Conservation (phyloP, 306 rosid genomes). For the Carpinus fangiana region DNA sequence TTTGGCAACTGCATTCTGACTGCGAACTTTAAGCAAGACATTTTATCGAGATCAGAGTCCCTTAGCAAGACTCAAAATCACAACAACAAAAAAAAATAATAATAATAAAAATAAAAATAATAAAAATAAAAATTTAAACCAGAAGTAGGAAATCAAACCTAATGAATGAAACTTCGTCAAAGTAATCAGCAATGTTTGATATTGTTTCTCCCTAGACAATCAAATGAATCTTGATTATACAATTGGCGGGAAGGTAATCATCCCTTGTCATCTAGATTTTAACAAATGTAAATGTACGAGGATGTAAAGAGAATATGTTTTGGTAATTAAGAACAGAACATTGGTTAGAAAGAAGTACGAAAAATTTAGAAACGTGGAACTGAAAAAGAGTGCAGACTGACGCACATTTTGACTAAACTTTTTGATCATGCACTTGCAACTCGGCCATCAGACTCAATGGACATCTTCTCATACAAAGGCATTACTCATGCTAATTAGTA, state of each 20-base stretch:
- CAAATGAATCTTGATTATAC: neutral
- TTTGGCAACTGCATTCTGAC: neutral
- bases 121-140: neutral
- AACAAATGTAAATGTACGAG: neutral
- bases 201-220: neutral
- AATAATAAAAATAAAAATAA: too few relatives aligned
- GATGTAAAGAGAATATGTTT: neutral
- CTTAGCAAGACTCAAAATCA: too few relatives aligned
- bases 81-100: neutral
- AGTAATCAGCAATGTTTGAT: neutral
- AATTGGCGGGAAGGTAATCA: neutral
- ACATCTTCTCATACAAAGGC: neutral
- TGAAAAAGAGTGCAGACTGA: too few relatives aligned
- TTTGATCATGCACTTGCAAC: too few relatives aligned
- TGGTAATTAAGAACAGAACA: neutral
- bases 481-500: neutral
- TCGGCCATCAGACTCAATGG: neutral
- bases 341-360: neutral
- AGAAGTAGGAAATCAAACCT: neutral
- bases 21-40: constrained; percentile 7
- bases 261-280: neutral
- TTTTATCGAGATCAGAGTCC: neutral
- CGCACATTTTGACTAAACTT: too few relatives aligned
- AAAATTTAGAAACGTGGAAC: too few relatives aligned
- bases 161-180: neutral